phyloP scores from a whole-genome alignment of 148 eudicot genomes.

The Cornus controversa region DNA sequence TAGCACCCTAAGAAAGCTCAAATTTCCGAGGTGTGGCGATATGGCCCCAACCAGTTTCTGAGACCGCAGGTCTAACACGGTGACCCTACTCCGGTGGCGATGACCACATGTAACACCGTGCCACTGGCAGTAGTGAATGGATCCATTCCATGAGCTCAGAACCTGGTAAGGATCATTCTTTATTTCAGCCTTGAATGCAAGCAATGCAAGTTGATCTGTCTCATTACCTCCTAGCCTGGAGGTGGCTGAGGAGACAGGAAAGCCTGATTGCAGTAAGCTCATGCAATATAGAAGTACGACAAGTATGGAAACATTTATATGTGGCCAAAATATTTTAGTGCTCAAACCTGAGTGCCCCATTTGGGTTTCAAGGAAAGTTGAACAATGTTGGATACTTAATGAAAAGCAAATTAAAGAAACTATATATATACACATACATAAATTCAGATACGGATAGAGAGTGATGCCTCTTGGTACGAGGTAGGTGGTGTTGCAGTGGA shows the following conservation, averaged over 20 bases:
- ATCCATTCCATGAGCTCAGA: slow-evolving; percentile 14
- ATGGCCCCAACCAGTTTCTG: slow-evolving; percentile 15
- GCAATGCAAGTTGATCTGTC: slow-evolving; percentile 18
- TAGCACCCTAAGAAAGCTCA: slow-evolving; percentile 20
- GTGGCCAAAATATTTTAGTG: neutral
- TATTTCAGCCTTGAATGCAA: slow-evolving; percentile 13
- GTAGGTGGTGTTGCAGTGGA: no score
- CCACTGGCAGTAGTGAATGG: slow-evolving; percentile 17
- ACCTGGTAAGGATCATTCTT: slow-evolving; percentile 15
- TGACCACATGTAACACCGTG: slow-evolving; percentile 16
- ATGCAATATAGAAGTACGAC: neutral
- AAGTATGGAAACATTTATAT: neutral
- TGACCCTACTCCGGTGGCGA: slow-evolving; percentile 18
- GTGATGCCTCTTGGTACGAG: no score
- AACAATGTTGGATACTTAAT: no score
- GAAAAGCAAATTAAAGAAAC: no score
- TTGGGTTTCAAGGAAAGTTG: neutral
- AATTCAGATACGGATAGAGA: no score
- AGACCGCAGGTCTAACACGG: neutral
- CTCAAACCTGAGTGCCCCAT: neutral
- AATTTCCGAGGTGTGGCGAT: slow-evolving; percentile 18
- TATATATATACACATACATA: no score
- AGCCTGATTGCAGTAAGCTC: neutral
- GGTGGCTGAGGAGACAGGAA: neutral
- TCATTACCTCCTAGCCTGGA: slow-evolving; percentile 12